Base-by-base conservation (phyloP, 345 rosid genomes). In the Sonneratia alba region DNA sequence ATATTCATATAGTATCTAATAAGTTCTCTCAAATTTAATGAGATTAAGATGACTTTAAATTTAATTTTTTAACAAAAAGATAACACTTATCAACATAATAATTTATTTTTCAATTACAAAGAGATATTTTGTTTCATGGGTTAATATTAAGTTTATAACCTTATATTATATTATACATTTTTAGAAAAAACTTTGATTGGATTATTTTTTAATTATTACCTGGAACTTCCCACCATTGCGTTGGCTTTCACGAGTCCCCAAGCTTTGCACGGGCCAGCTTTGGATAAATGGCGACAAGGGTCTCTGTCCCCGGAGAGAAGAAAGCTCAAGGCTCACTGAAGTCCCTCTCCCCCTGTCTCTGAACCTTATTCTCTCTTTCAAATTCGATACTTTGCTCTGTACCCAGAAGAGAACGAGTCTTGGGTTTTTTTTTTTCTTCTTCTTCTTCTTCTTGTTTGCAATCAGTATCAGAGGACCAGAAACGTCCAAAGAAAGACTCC, bases 321-420 rank as follows among this genome's bases (percentile, higher is more conserved):
- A 64, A 63, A 55, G 8, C 66, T 36, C 74, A 24, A n/a, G 68
- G 62, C 77, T 40, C 72, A 45, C 79, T 69, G 65, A 72, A 43
- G 19, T 9, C 51, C 24, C 72, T 61, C 32, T 40, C 66, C 32
- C 69, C 64, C 71, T 65, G n/a, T n/a, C 77, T 34, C 45, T 49
- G 36, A 78, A 76, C 84, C 78, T 79, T 81, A 81, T 81, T 81
- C 79, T 74, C 82, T 78, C 85, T 79, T 85, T 80, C 7, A 86
- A 85, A 77, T 79, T 81, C 74, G 78, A 83, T 85, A 69, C 83
- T 81, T 83, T 78, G 81, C 76, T 73, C 79, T 82, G 82, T 82
- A 61, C 66, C 66, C n/a, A 24, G 66, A 9, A 62, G 66, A 62
- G 66, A 32, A 6, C 15, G 38, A 32, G 66, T 18, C 12, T 27